These are phyloP conservation scores for Fraxinus sp. DNA, from an alignment of 305 asterid genomes.

Conservation along the genomic window DNA sequence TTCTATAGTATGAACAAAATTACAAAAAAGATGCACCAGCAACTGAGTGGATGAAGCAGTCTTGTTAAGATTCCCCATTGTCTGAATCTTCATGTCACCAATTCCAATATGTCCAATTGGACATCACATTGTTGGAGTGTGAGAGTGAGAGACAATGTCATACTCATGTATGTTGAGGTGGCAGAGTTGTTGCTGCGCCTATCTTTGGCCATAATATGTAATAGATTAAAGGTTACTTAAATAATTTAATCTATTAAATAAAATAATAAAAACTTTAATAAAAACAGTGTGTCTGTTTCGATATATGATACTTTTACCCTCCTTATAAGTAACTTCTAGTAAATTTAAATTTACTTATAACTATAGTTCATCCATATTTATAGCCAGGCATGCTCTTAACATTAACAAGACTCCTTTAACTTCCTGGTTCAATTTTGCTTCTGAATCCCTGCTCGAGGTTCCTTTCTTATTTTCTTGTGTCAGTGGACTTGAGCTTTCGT, in stretches of 20 bases:
- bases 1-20: not conserved
- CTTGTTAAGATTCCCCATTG: not conserved
- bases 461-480: not conserved
- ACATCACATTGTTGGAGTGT: not conserved
- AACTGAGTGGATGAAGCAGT: not conserved
- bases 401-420: not conserved
- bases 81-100: not conserved
- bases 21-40: not conserved
- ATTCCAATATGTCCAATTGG: not conserved
- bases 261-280: not conserved
- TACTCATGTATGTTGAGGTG: not conserved
- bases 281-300: not conserved
- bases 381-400: not conserved
- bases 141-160: not conserved
- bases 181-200: not conserved
- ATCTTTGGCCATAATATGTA: not conserved
- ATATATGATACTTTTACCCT: not conserved
- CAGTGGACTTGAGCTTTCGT: not conserved
- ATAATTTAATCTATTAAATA: not conserved
- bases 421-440: not conserved
- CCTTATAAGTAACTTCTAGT: not conserved
- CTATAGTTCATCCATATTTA: not conserved
- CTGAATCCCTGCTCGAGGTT: not conserved
- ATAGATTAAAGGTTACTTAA: not conserved
- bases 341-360: not conserved